Conservation (phyloP, 2,329 filamentous ascomycete species). For the Alternaria incomplexa region DNA sequence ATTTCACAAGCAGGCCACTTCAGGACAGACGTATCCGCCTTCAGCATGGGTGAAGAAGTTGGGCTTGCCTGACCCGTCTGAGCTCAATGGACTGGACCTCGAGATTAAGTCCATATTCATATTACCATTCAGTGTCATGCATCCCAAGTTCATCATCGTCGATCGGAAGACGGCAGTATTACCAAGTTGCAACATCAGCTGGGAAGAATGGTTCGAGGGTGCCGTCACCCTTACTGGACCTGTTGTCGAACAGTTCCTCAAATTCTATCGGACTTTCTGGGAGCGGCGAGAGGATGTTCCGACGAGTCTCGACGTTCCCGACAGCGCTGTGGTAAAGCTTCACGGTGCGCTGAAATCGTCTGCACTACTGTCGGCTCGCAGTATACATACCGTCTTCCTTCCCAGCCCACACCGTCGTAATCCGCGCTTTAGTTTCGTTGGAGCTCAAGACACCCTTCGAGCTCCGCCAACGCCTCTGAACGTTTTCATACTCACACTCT, state of each 20-base stretch:
- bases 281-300: slow-evolving; percentile 40
- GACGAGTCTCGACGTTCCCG: neutral
- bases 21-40: slow-evolving; percentile 67
- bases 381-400: slow-evolving; percentile 66
- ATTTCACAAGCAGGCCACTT: slow-evolving; percentile 68
- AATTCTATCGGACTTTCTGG: slow-evolving; percentile 77
- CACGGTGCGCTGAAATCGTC: slow-evolving; percentile 1
- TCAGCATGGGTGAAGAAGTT: slow-evolving; percentile 66
- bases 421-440: slow-evolving; percentile 63
- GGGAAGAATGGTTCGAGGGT: slow-evolving; percentile 87
- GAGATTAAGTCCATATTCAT: slow-evolving; percentile 80
- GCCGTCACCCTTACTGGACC: slow-evolving; percentile 71
- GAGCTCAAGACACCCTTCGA: slow-evolving; percentile 49
- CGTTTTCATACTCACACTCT: slow-evolving; percentile 65
- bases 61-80: slow-evolving; percentile 65
- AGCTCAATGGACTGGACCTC: slow-evolving; percentile 68
- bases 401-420: slow-evolving; percentile 77
- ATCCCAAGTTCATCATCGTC: slow-evolving; percentile 80
- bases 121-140: slow-evolving; percentile 82
- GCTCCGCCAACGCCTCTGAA: slow-evolving; percentile 74
- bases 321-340: neutral
- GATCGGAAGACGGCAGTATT: slow-evolving; percentile 71
- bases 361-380: neutral
- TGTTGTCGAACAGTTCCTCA: slow-evolving; percentile 65
- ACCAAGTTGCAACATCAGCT: slow-evolving; percentile 84